Base-by-base conservation (phyloP, 352 stramenopile genomes). In the Phytophthora pseudosyringae region DNA sequence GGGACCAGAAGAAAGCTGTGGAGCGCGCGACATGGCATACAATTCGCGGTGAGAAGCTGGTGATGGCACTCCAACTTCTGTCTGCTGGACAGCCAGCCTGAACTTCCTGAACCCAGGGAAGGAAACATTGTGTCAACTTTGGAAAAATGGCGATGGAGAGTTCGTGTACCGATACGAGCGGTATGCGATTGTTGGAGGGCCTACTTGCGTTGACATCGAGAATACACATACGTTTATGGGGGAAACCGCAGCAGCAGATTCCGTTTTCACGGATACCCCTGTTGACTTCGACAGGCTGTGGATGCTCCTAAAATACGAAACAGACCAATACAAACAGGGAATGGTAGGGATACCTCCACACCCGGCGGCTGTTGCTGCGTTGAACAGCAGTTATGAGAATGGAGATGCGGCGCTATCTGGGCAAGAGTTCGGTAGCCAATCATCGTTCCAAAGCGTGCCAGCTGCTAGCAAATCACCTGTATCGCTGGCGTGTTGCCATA, bases 101-200 rank as follows among this genome's bases (percentile, higher is more conserved):
- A 51, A 55, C n/a, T 58, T 59, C 18, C 39, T 65, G 10, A 65
- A 65, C 33, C 57, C 57, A 11, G 57, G 26, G 4, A 59, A 56
- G 15, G 39, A 65, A 39, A 52, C 39, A 13, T 46, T 57, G 18
- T 4, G 12, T 0, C 21, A 65, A 21, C 47, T 65, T 13, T 65
- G 57, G 46, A 65, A 43, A 11, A 64, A 57, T 41, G 36, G 36
- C 5, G 31, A 57, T 8, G 52, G 52, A n/a, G 41, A 56, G 21
- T 62, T 45, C 28, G 25, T 56, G 2, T 49, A 57, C 31, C 32
- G 7, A 16, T 52, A 64, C 18, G 33, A 66, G 13, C 58, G 58
- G 2, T 66, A 43, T 31, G 58, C 58, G 25, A 26, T 66, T 25
- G 46, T 66, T 32, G 58, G 31, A 5, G 59, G 58, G 58, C 39